Evolutionary conservation across 495 filamentous ascomycete species (phyloP).

Genomic region (Cenococcum geophilum): DNA sequence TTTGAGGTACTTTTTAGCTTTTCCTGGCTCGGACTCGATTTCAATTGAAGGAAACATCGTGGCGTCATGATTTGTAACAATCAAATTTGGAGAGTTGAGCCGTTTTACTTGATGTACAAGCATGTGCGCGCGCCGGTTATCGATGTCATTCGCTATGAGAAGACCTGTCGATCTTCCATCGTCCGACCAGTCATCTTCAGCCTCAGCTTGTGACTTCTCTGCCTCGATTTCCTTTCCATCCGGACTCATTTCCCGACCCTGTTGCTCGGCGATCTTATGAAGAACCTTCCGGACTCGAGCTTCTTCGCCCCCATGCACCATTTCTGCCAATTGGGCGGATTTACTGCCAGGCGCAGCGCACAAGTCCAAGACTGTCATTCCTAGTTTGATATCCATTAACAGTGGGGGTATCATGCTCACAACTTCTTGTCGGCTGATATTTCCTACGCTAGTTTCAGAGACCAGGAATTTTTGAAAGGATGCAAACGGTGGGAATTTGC

Average conservation of each 20-base stretch:
- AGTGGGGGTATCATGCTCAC: conserved; percentile 99
- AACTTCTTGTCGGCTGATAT: conserved; percentile 92
- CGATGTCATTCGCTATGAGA: conserved; percentile 89
- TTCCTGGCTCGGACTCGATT: conserved; percentile 49
- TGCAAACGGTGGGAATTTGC: conserved; percentile 84
- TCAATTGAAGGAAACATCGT: conserved; percentile 90
- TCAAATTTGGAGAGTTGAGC: conserved; percentile 89
- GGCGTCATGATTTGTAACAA: conserved; percentile 97
- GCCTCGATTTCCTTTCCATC: conserved; percentile 42
- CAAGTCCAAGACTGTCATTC: conserved; percentile 89
- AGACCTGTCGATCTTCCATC: conserved; percentile 83
- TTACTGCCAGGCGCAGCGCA: conserved; percentile 97
- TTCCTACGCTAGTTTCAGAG: conserved; percentile 91
- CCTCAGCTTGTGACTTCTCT: conserved; percentile 44
- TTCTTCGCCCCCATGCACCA: conserved; percentile 89
- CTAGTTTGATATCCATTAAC: conserved; percentile 80
- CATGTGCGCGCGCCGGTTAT: conserved; percentile 94
- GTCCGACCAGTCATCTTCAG: conserved; percentile 57
- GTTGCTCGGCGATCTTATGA: conserved; percentile 42
- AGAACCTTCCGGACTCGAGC: conserved; percentile 58
- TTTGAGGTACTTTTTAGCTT: conserved; percentile 71
- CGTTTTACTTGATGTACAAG: conserved; percentile 95
- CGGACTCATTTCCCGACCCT: conserved; percentile 44
- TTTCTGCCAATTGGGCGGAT: conserved; percentile 88
- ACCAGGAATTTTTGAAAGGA: conserved; percentile 98